phyloP scores from a whole-genome alignment of 257 asterid species.

The Coffea canephora region DNA sequence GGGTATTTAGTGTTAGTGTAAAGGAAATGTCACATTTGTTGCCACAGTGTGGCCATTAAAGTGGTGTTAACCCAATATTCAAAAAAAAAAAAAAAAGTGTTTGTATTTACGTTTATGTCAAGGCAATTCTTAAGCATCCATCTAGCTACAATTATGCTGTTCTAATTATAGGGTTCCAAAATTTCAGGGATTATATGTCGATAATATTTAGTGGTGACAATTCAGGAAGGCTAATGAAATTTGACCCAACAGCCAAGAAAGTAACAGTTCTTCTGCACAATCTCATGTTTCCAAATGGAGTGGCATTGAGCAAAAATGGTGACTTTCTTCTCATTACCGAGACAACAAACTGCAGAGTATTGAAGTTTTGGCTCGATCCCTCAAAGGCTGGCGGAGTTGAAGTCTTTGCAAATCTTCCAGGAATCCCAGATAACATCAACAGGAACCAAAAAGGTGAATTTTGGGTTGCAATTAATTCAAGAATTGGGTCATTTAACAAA shows the following conservation, averaged over 20 bases:
- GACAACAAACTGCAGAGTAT: slow-evolving; percentile 53
- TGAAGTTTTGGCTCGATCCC: slow-evolving; percentile 52
- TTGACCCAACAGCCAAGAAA: slow-evolving; percentile 39
- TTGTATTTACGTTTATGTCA: no score
- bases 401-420: slow-evolving; percentile 40
- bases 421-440: slow-evolving; percentile 72
- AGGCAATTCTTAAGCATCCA: not conserved
- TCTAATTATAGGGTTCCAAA: not conserved
- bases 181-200: not conserved
- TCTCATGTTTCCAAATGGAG: slow-evolving; percentile 78
- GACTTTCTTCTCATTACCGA: slow-evolving; percentile 59
- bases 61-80: not conserved
- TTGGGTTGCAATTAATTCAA: slow-evolving; percentile 66
- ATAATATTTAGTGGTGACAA: not conserved
- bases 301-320: slow-evolving; percentile 51
- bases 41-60: not conserved
- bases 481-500: slow-evolving; percentile 30
- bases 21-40: no score
- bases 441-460: slow-evolving; percentile 54
- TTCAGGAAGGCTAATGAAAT: slow-evolving; percentile 61
- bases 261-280: slow-evolving; percentile 35
- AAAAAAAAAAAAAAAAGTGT: no score
- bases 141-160: no score
- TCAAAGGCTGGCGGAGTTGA: slow-evolving; percentile 38
- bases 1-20: not conserved